These are phyloP conservation scores for Cutaneotrichosporon cutaneum DNA, from an alignment of 1,284 basidiomycete genomes.

Conservation along the genomic window DNA sequence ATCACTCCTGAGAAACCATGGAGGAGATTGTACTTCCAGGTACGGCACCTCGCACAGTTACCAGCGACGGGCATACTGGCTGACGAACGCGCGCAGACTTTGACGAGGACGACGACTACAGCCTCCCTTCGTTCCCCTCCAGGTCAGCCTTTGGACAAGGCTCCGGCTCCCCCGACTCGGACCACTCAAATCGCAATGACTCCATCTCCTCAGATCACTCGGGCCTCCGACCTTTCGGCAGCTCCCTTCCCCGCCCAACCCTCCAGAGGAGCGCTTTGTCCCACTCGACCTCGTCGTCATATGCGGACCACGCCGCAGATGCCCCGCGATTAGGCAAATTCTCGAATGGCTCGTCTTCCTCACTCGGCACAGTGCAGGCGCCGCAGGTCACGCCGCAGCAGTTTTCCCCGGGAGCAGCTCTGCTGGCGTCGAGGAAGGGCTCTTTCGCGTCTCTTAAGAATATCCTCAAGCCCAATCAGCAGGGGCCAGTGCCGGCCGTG, in stretches of 20 bases:
- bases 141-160: conserved; percentile 29
- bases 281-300: conserved; percentile 12
- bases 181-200: conserved; percentile 29
- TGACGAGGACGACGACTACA: conserved; percentile 48
- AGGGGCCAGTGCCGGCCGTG: conserved; percentile 23
- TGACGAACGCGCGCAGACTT: conserved; percentile 29
- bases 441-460: conserved; percentile 82
- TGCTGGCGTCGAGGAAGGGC: conserved; percentile 65
- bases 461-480: conserved; percentile 65
- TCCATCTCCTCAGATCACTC: conserved; percentile 30
- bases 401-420: conserved; percentile 24
- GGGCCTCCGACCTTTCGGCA: conserved; percentile 5
- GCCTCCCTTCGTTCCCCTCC: conserved; percentile 32
- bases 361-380: conserved; percentile 31
- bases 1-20: conserved; percentile 18
- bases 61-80: background rate
- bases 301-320: conserved; percentile 18
- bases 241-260: conserved; percentile 1
- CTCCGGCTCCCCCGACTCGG: conserved; percentile 21
- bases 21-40: conserved; percentile 50
- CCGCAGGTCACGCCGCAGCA: conserved; percentile 6
- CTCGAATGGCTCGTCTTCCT: conserved; percentile 53
- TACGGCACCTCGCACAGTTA: conserved; percentile 21
- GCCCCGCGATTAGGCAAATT: conserved; percentile 37
- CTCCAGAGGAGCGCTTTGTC: conserved; percentile 4